phyloP scores from a whole-genome alignment of 192 early-diverging fungal genomes.

The Glomus cerebriforme region DNA sequence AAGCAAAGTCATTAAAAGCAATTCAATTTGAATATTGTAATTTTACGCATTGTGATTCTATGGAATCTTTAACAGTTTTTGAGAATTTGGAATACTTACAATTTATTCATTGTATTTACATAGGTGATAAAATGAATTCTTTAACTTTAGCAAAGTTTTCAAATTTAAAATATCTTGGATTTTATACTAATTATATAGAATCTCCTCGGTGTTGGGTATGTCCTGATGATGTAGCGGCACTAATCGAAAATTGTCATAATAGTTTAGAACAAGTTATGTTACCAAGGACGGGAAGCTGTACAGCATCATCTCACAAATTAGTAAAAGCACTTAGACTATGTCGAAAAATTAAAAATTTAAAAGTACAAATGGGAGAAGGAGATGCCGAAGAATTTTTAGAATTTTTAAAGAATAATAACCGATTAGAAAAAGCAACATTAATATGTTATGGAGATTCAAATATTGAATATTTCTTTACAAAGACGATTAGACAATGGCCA shows the following conservation, averaged over 20 bases:
- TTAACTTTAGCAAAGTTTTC: not conserved
- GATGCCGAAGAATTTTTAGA: not conserved
- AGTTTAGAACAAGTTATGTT: not conserved
- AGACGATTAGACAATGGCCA: not conserved
- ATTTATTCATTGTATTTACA: constrained; percentile 2
- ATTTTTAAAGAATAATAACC: not conserved
- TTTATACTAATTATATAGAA: constrained; percentile 1
- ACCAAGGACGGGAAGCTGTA: not conserved
- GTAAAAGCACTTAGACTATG: constrained; percentile 4
- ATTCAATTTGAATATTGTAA: constrained; percentile 9
- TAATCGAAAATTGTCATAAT: constrained; percentile 3
- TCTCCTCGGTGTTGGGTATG: not conserved
- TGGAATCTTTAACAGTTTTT: not conserved
- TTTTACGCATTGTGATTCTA: constrained; percentile 5
- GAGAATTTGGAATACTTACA: constrained; percentile 4
- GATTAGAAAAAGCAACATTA: not conserved
- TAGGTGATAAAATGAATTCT: not conserved
- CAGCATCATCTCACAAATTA: not conserved
- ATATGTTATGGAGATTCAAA: not conserved
- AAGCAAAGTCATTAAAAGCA: not conserved
- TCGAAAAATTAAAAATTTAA: constrained; percentile 1
- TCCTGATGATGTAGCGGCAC: not conserved
- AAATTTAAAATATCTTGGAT: not conserved
- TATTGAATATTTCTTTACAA: not conserved
- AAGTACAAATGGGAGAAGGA: not conserved